phyloP scores from a whole-genome alignment of 805 yeast genomes.

The Myxozyma geophila region DNA sequence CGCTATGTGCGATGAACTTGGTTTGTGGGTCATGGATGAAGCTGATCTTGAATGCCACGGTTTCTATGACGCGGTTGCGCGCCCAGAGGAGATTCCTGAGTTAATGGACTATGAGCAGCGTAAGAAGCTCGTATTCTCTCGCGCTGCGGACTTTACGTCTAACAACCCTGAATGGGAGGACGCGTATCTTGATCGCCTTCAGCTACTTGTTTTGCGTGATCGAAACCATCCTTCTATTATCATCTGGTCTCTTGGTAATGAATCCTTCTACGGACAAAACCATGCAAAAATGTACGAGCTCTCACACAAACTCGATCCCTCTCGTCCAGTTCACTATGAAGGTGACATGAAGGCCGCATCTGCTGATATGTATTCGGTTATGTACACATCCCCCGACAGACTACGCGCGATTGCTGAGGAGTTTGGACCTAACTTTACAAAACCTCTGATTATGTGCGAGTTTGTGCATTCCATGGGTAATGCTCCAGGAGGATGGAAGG shows the following conservation, averaged over 20 bases:
- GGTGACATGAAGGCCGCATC: slow-evolving; percentile 42
- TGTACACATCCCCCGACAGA: slow-evolving; percentile 44
- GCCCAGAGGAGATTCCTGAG: slow-evolving; percentile 13
- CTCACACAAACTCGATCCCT: slow-evolving; percentile 41
- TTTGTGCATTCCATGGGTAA: slow-evolving; percentile 51
- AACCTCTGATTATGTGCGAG: slow-evolving; percentile 48
- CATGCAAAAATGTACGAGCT: slow-evolving; percentile 44
- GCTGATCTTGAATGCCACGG: slow-evolving; percentile 50
- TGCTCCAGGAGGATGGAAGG: slow-evolving; percentile 47
- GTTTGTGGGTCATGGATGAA: slow-evolving; percentile 48
- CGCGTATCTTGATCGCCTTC: slow-evolving; percentile 47
- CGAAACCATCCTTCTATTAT: slow-evolving; percentile 46
- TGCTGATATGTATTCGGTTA: slow-evolving; percentile 45
- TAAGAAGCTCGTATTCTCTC: slow-evolving; percentile 10
- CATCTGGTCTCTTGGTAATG: slow-evolving; percentile 51
- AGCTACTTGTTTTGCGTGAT: slow-evolving; percentile 45
- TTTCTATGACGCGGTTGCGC: slow-evolving; percentile 37
- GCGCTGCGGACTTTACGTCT: slow-evolving; percentile 42
- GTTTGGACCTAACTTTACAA: slow-evolving; percentile 30
- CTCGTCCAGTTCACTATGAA: slow-evolving; percentile 47
- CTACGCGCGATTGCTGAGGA: slow-evolving; percentile 39
- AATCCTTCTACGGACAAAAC: slow-evolving; percentile 47
- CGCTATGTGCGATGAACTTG: slow-evolving; percentile 44
- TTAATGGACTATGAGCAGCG: slow-evolving; percentile 27
- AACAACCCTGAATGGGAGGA: slow-evolving; percentile 45